Conservation (phyloP, 1,139 yeast species). For the Spathaspora sp. region DNA sequence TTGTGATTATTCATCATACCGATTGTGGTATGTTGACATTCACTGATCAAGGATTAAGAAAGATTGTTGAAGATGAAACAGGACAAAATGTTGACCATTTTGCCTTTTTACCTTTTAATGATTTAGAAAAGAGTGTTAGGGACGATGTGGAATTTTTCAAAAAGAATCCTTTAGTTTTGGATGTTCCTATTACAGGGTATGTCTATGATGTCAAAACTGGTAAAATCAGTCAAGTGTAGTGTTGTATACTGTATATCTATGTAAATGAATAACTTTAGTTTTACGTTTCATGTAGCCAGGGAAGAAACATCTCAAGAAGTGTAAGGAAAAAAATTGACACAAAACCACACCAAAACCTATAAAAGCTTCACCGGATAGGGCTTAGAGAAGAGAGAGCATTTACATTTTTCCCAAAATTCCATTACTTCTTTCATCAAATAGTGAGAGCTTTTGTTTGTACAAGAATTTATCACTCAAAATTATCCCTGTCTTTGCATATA, state of each 20-base stretch:
- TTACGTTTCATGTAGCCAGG: neutral
- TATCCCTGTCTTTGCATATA: neutral
- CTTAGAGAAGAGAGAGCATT: neutral
- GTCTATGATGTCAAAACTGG: constrained; percentile 41
- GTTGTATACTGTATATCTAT: neutral
- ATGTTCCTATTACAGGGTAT: constrained; percentile 36
- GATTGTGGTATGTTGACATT: constrained; percentile 47
- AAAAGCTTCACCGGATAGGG: neutral
- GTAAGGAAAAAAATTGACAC: neutral
- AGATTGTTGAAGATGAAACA: constrained; percentile 26
- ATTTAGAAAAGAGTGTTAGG: constrained; percentile 32
- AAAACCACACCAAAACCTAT: neutral
- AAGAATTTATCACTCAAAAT: neutral
- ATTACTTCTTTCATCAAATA: neutral
- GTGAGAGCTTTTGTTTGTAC: neutral
- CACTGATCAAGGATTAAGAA: constrained; percentile 27
- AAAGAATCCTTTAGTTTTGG: constrained; percentile 24
- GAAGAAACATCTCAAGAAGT: neutral
- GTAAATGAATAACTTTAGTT: neutral
- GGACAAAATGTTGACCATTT: constrained; percentile 28
- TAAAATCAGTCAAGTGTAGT: constrained; percentile 20
- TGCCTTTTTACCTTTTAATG: constrained; percentile 33
- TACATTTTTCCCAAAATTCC: neutral
- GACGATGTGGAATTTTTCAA: constrained; percentile 35
- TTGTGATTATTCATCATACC: constrained; percentile 40